Conservation (phyloP, 805 yeast species). For the Wickerhamiella siamensis region DNA sequence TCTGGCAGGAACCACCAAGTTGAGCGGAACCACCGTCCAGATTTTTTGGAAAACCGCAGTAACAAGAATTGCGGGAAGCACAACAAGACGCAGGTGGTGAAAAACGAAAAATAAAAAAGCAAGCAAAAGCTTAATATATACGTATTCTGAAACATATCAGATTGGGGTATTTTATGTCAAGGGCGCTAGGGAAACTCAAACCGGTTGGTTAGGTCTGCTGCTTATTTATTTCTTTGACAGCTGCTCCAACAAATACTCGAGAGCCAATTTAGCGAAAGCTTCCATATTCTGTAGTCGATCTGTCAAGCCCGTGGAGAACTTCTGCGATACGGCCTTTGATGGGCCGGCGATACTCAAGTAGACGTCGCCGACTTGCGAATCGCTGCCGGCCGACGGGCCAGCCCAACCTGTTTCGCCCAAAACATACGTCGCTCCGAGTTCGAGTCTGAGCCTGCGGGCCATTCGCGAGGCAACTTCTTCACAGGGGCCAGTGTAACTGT, state of each 20-base stretch:
- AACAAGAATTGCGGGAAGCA: too few relatives aligned
- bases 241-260: constrained; percentile 37
- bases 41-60: too few relatives aligned
- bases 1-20: too few relatives aligned
- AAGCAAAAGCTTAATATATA: too few relatives aligned
- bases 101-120: too few relatives aligned
- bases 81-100: too few relatives aligned
- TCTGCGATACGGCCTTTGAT: constrained; percentile 32
- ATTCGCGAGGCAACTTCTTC: constrained; percentile 59
- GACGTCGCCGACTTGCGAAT: constrained; percentile 39
- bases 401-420: constrained; percentile 82
- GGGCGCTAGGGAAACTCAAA: too few relatives aligned
- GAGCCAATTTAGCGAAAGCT: constrained; percentile 52
- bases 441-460: constrained; percentile 67
- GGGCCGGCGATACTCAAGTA: constrained; percentile 63
- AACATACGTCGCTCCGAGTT: constrained; percentile 70
- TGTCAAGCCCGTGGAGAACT: constrained; percentile 30
- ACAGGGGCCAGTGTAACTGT: constrained; percentile 66
- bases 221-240: too few relatives aligned
- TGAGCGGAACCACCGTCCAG: too few relatives aligned
- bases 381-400: constrained; percentile 44
- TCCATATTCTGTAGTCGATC: constrained; percentile 63
- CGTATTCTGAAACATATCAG: too few relatives aligned
- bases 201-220: too few relatives aligned
- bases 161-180: too few relatives aligned